Conservation (phyloP, 495 filamentous ascomycete genomes). For the Thozetella sp. region DNA sequence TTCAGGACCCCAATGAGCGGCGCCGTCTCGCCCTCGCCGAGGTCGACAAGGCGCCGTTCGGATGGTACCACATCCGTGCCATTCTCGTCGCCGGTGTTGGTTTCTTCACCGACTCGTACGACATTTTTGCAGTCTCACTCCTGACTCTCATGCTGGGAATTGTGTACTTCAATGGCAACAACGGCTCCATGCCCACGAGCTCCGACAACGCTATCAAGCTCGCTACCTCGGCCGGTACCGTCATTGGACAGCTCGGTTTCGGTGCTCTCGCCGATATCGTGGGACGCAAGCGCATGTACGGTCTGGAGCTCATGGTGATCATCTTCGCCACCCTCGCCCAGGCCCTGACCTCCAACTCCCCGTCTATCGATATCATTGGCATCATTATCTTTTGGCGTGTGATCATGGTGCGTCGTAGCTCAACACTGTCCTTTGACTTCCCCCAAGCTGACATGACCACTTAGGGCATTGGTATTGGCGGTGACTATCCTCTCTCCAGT, state of each 20-base stretch:
- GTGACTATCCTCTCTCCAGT: slow-evolving; percentile 83
- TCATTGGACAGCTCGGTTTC: slow-evolving; percentile 83
- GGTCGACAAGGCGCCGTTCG: slow-evolving; percentile 76
- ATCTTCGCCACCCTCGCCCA: slow-evolving; percentile 84
- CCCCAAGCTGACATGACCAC: neutral
- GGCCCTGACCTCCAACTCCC: slow-evolving; percentile 67
- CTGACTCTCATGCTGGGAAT: slow-evolving; percentile 71
- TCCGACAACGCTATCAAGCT: slow-evolving; percentile 87
- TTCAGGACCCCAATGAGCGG: slow-evolving; percentile 70
- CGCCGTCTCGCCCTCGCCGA: slow-evolving; percentile 71
- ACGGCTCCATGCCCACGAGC: slow-evolving; percentile 57
- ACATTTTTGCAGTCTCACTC: slow-evolving; percentile 74
- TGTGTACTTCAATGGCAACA: slow-evolving; percentile 64
- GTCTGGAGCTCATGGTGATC: slow-evolving; percentile 84
- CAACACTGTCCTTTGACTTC: slow-evolving; percentile 1
- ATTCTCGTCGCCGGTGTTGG: slow-evolving; percentile 73
- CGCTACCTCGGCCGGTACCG: slow-evolving; percentile 83
- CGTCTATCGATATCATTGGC: slow-evolving; percentile 70
- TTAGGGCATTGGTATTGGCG: slow-evolving; percentile 74
- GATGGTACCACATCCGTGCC: slow-evolving; percentile 75
- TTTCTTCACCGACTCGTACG: slow-evolving; percentile 80
- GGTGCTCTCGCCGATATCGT: slow-evolving; percentile 79
- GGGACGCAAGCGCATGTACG: slow-evolving; percentile 85
- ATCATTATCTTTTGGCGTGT: slow-evolving; percentile 89
- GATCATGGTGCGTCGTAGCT: slow-evolving; percentile 58